Conservation (phyloP, 2,329 filamentous ascomycete genomes). For the Acephala macrosclerotiorum region DNA sequence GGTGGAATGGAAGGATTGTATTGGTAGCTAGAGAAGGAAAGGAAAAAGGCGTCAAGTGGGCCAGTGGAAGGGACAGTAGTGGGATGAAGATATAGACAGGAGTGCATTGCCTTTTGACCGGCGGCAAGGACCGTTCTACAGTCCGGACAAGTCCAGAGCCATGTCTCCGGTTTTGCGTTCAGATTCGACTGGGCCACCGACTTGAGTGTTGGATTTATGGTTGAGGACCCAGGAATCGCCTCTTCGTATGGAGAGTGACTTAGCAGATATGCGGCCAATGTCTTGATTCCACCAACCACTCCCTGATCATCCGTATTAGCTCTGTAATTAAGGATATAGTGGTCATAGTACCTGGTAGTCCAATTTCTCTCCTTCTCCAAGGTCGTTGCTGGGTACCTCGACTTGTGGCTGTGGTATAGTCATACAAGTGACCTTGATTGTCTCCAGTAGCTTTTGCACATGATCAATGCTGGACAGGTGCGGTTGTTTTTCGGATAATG, state of each 20-base stretch:
- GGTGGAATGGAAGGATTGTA: constrained; percentile 19
- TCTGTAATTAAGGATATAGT: neutral
- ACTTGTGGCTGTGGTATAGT: constrained; percentile 6
- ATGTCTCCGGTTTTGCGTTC: neutral
- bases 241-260: neutral
- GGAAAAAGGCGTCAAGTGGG: constrained; percentile 16
- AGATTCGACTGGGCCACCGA: neutral
- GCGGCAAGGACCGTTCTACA: neutral
- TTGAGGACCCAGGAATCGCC: neutral
- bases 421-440: constrained; percentile 15
- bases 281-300: neutral
- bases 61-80: neutral
- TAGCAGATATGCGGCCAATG: neutral
- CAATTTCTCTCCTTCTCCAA: neutral
- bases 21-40: constrained; percentile 14
- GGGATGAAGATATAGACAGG: neutral
- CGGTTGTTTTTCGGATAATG: constrained; percentile 1
- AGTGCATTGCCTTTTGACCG: neutral
- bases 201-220: neutral
- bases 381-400: neutral
- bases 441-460: constrained; percentile 11
- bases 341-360: neutral
- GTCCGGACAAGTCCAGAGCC: neutral
- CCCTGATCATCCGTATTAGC: neutral
- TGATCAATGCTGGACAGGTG: constrained; percentile 11